Percentiles rank a stretch among this genome's conserved stretches.
phyloP scores from a whole-genome alignment of 1,284 basidiomycete genomes.

The Tilletia horrida region DNA sequence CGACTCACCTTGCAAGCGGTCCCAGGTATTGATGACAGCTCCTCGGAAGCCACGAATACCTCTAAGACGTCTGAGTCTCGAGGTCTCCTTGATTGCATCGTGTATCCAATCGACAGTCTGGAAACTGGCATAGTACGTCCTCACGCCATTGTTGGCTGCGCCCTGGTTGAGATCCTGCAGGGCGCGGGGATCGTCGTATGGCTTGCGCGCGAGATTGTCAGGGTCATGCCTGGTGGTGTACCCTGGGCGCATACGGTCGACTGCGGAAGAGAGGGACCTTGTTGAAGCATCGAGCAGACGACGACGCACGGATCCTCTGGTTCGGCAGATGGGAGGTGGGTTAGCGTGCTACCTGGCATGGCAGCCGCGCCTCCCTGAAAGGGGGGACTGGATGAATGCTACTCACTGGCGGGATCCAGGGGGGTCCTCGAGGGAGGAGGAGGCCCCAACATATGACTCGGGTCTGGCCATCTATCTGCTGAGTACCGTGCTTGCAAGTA shows the following conservation, averaged over 20 bases:
- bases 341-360: not conserved
- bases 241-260: conserved; percentile 10
- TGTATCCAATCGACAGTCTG: conserved; percentile 56
- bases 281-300: conserved; percentile 8
- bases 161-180: conserved; percentile 13
- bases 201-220: conserved; percentile 1
- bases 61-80: conserved; percentile 52
- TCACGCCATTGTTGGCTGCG: conserved; percentile 31
- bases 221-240: not conserved
- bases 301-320: conserved; percentile 10
- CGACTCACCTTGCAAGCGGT: conserved; percentile 64
- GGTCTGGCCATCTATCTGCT: too few species aligned
- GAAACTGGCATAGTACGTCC: conserved; percentile 49
- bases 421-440: conserved; percentile 13
- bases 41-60: conserved; percentile 62
- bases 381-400: not conserved
- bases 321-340: not conserved
- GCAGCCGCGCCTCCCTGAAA: not conserved
- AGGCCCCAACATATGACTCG: not conserved
- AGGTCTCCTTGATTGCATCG: conserved; percentile 56
- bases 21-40: conserved; percentile 67
- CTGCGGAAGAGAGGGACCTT: conserved; percentile 5
- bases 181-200: conserved; percentile 18
- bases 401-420: conserved; percentile 7
- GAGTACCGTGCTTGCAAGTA: too few species aligned